A percentile compares a stretch with the other conserved stretches of the same genome.
These are phyloP conservation scores for Leishmania martiniquensis DNA, from an alignment of 208 protist genomes.

Conservation along the genomic window DNA sequence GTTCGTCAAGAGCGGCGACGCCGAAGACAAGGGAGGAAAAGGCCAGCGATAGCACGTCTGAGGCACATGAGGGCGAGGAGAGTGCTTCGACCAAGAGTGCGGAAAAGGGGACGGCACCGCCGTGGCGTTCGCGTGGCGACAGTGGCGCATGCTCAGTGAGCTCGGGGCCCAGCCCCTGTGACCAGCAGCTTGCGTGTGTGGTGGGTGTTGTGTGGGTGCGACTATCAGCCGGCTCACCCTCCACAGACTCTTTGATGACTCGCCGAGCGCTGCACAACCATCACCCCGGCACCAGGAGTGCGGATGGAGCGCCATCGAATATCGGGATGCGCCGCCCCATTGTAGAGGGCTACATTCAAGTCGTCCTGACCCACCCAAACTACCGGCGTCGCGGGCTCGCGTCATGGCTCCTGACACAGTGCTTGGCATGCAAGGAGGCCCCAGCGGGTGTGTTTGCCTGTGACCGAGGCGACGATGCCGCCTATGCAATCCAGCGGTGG, in stretches of 20 bases:
- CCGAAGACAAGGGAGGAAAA: no score
- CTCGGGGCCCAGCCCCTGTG: background rate
- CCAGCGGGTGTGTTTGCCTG: conserved; percentile 16
- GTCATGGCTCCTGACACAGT: conserved; percentile 33
- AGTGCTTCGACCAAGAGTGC: background rate
- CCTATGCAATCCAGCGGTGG: conserved; percentile 46
- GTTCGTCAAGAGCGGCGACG: background rate
- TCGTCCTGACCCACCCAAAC: conserved; percentile 46
- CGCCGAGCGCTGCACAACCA: background rate
- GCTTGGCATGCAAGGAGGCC: conserved; percentile 6
- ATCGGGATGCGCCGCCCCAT: background rate
- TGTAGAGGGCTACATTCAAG: conserved; percentile 82
- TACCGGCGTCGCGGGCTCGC: conserved; percentile 49
- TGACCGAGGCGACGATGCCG: background rate
- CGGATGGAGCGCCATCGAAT: background rate
- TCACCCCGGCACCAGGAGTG: background rate
- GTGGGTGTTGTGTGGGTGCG: conserved; percentile 80
- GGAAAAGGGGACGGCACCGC: background rate
- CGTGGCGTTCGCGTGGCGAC: background rate
- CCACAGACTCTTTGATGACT: background rate
- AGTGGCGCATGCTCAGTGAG: background rate
- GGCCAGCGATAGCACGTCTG: background rate
- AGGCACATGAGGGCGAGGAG: background rate
- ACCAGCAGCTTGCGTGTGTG: conserved; percentile 32
- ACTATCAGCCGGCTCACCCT: conserved; percentile 16